phyloP scores from a whole-genome alignment of 805 yeast genomes.

The Kodamaea neixiangensis region DNA sequence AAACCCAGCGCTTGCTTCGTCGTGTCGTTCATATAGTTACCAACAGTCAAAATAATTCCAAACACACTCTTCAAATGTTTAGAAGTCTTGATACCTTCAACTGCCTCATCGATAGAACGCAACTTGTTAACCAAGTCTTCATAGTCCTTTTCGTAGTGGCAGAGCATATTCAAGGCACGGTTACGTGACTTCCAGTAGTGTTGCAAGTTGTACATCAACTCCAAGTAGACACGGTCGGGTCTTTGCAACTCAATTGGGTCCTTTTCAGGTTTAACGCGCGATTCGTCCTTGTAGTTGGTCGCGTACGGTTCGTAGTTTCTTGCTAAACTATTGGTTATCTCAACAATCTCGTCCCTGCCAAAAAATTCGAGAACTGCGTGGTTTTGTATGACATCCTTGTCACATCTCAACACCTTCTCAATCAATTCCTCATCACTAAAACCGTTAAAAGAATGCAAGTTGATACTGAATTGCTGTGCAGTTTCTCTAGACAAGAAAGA shows the following conservation, averaged over 20 bases:
- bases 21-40: constrained; percentile 77
- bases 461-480: constrained; percentile 80
- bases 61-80: constrained; percentile 57
- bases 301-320: constrained; percentile 66
- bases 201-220: constrained; percentile 65
- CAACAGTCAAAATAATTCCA: constrained; percentile 68
- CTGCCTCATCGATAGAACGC: constrained; percentile 59
- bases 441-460: constrained; percentile 62
- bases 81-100: constrained; percentile 54
- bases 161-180: constrained; percentile 56
- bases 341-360: constrained; percentile 62
- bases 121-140: constrained; percentile 59
- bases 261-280: constrained; percentile 45
- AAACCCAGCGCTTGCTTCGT: constrained; percentile 72
- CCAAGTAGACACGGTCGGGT: constrained; percentile 69
- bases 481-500: constrained; percentile 67
- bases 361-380: constrained; percentile 68
- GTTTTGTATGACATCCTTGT: constrained; percentile 52
- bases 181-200: constrained; percentile 74
- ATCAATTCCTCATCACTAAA: constrained; percentile 57
- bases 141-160: constrained; percentile 65
- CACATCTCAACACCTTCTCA: constrained; percentile 59
- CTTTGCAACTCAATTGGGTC: constrained; percentile 62
- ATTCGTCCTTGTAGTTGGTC: constrained; percentile 43
- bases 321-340: constrained; percentile 56